Evolutionary conservation across 2,329 filamentous ascomycete genomes (phyloP).

Genomic region (Fusarium algeriense): DNA sequence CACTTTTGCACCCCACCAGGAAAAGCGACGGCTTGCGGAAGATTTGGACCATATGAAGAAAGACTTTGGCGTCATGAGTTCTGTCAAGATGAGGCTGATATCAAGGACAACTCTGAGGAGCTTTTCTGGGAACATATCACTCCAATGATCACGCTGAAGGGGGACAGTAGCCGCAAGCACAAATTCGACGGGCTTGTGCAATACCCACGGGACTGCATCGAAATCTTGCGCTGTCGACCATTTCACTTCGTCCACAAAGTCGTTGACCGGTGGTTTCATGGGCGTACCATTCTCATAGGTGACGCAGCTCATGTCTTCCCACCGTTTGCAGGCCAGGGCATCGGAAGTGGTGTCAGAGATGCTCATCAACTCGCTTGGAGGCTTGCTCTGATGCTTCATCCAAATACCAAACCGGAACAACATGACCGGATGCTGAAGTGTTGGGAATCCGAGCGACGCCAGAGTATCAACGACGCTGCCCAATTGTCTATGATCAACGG

Average conservation of each 20-base stretch:
- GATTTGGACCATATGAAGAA: neutral
- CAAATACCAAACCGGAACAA: neutral
- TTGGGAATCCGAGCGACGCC: neutral
- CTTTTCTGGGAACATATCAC: neutral
- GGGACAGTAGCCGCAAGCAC: rapidly evolving
- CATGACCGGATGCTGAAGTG: neutral
- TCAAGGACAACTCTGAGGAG: neutral
- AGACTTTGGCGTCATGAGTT: neutral
- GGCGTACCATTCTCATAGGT: neutral
- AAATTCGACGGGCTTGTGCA: neutral
- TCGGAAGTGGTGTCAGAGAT: neutral
- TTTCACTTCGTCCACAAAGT: neutral
- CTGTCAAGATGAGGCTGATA: neutral
- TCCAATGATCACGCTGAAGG: neutral
- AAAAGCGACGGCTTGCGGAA: neutral
- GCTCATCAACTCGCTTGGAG: neutral
- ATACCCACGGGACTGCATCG: neutral
- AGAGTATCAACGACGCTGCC: neutral
- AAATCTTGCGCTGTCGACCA: neutral
- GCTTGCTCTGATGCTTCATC: neutral
- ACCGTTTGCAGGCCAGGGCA: neutral
- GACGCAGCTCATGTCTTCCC: neutral
- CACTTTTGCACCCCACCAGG: neutral
- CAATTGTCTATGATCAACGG: neutral
- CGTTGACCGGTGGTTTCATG: neutral